Evolutionary conservation across 2,329 filamentous ascomycete genomes (phyloP).

Genomic region (Cladosporium sp.): DNA sequence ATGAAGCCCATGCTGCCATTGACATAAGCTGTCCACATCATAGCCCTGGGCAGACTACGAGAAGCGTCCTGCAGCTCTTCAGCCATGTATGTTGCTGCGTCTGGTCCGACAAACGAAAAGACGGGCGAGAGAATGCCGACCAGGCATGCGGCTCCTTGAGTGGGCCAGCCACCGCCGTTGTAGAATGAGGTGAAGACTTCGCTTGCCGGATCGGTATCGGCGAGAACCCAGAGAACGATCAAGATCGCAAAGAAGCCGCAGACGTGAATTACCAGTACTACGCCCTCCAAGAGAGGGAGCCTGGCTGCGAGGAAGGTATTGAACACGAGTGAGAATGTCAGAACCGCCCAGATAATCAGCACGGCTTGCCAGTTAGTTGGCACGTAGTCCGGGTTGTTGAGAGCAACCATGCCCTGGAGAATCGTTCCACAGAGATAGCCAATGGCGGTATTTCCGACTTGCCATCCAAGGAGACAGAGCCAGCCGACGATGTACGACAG

Average conservation of each 20-base stretch:
- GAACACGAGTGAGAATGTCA: slow-evolving; percentile 32
- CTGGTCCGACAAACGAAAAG: slow-evolving; percentile 10
- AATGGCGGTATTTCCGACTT: slow-evolving; percentile 30
- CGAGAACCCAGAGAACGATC: slow-evolving; percentile 17
- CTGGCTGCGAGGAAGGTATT: slow-evolving; percentile 31
- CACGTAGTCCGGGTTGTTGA: slow-evolving; percentile 27
- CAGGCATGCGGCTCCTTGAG: slow-evolving; percentile 11
- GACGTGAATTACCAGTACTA: slow-evolving; percentile 15
- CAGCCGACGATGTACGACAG: slow-evolving; percentile 26
- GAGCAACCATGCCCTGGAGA: slow-evolving; percentile 34
- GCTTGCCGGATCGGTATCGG: slow-evolving; percentile 5
- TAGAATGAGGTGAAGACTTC: slow-evolving; percentile 23
- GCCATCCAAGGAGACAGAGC: slow-evolving; percentile 35
- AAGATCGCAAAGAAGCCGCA: slow-evolving; percentile 20
- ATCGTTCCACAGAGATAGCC: slow-evolving; percentile 33
- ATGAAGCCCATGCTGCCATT: slow-evolving; percentile 23
- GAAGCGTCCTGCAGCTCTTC: slow-evolving; percentile 20
- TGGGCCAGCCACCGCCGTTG: slow-evolving; percentile 17
- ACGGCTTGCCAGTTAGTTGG: slow-evolving; percentile 26
- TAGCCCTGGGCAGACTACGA: slow-evolving; percentile 14
- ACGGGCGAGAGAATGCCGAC: slow-evolving; percentile 14
- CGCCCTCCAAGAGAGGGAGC: slow-evolving; percentile 31
- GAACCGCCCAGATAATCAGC: slow-evolving; percentile 29
- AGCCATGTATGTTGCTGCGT: slow-evolving; percentile 17
- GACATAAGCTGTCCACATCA: slow-evolving; percentile 16